Percentiles rank a stretch among this genome's conserved stretches.
Conservation (phyloP, 2,329 filamentous ascomycete genomes). For the Ophiostoma sp. region DNA sequence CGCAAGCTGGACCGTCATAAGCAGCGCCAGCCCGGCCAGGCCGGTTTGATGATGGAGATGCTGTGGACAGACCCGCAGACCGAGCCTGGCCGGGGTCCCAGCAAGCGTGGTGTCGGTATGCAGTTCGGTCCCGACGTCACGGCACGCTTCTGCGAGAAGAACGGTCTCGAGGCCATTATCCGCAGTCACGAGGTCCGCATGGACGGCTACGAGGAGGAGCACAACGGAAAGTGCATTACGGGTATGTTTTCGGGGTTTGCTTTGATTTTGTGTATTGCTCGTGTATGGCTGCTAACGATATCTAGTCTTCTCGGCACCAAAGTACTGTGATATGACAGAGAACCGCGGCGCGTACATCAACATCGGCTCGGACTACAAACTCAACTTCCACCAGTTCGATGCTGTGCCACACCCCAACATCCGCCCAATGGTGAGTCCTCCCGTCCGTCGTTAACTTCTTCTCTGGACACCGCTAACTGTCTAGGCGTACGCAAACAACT, state of each 20-base stretch:
- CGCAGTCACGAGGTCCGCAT: conserved; percentile 97
- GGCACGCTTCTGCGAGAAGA: conserved; percentile 94
- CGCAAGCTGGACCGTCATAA: conserved; percentile 52
- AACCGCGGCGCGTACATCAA: conserved; percentile 99
- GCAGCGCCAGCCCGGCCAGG: conserved; percentile 66
- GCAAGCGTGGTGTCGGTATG: conserved; percentile 93
- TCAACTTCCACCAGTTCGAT: conserved; percentile 90
- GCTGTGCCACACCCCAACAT: conserved; percentile 95
- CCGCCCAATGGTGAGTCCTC: conserved; percentile 73
- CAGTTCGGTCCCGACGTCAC: conserved; percentile 97
- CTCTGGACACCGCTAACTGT: too few species aligned
- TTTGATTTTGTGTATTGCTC: not conserved
- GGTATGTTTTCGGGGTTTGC: conserved; percentile 49
- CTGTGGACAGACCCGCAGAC: conserved; percentile 97
- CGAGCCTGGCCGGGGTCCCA: conserved; percentile 81
- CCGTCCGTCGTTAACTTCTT: not conserved
- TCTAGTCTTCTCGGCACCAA: conserved; percentile 90
- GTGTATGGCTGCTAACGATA: conserved; percentile 20
- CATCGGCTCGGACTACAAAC: conserved; percentile 85
- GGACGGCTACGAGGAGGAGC: conserved; percentile 98
- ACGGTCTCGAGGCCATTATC: conserved; percentile 91
- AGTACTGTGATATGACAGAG: conserved; percentile 96
- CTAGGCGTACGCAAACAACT: conserved; percentile 82
- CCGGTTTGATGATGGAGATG: conserved; percentile 99
- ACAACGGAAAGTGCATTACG: conserved; percentile 92